phyloP scores from a whole-genome alignment of 306 rosid genomes.

The Erythrophleum fordii region DNA sequence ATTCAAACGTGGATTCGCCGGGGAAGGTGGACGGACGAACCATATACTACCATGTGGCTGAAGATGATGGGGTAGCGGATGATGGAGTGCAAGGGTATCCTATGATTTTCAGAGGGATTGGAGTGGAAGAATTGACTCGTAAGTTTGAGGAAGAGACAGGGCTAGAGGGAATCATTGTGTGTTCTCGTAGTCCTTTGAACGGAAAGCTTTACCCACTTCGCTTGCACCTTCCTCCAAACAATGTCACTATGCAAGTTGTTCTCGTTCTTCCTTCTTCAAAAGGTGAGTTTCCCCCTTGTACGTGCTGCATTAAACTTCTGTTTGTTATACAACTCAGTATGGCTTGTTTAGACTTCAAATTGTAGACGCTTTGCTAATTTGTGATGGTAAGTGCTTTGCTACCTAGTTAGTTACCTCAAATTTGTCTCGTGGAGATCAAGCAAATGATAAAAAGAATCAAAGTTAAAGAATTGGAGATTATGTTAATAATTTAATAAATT shows the following conservation, averaged over 20 bases:
- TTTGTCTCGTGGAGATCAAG: neutral
- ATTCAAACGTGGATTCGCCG: slow-evolving; percentile 47
- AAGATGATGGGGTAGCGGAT: slow-evolving; percentile 76
- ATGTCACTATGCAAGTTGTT: slow-evolving; percentile 72
- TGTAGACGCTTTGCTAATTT: neutral
- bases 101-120: slow-evolving; percentile 74
- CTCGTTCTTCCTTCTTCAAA: slow-evolving; percentile 65
- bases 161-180: slow-evolving; percentile 69
- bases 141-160: slow-evolving; percentile 87
- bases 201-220: slow-evolving; percentile 83
- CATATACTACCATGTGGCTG: slow-evolving; percentile 82
- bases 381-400: neutral
- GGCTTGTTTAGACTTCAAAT: neutral
- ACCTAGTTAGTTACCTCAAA: neutral
- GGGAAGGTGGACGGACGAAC: slow-evolving; percentile 74
- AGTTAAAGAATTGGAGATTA: neutral
- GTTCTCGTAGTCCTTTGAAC: slow-evolving; percentile 78
- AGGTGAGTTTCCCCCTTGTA: slow-evolving; percentile 50
- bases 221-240: slow-evolving; percentile 96
- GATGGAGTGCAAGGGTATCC: slow-evolving; percentile 56
- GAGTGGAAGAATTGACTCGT: slow-evolving; percentile 72
- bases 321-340: neutral
- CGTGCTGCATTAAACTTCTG: neutral
- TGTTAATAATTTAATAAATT: neutral
- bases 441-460: neutral